These are phyloP conservation scores for Coemansia sp. DNA, from an alignment of 192 early-diverging fungal species.

Conservation along the genomic window DNA sequence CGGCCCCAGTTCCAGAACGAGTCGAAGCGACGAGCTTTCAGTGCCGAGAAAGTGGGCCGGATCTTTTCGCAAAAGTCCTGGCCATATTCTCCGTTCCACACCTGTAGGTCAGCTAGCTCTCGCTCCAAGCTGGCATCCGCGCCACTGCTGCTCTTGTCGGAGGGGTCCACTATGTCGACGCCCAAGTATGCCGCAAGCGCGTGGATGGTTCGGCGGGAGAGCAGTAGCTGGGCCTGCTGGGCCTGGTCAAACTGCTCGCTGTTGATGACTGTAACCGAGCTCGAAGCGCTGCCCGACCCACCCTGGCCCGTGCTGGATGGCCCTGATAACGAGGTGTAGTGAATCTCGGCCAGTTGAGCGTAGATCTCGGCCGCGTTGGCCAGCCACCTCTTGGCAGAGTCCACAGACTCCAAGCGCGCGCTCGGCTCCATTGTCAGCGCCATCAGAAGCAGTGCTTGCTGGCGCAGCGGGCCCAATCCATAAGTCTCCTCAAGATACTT, in stretches of 20 bases:
- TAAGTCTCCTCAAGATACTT: slow-evolving; percentile 61
- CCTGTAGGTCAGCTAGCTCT: slow-evolving; percentile 70
- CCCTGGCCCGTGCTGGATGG: not conserved
- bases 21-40: slow-evolving; percentile 81
- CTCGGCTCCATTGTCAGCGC: slow-evolving; percentile 78
- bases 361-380: slow-evolving; percentile 65
- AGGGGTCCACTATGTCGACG: slow-evolving; percentile 51
- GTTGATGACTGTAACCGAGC: slow-evolving; percentile 67
- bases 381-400: slow-evolving; percentile 75
- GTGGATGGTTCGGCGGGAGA: slow-evolving; percentile 73
- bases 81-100: slow-evolving; percentile 78
- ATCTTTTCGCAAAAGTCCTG: slow-evolving; percentile 80
- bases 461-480: slow-evolving; percentile 70
- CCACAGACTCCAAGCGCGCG: slow-evolving; percentile 65
- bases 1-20: slow-evolving; percentile 95
- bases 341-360: slow-evolving; percentile 61
- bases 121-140: too few species aligned
- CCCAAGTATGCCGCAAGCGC: slow-evolving; percentile 76
- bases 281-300: slow-evolving; percentile 33
- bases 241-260: slow-evolving; percentile 78
- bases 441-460: slow-evolving; percentile 68
- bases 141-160: slow-evolving; percentile 22
- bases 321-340: slow-evolving; percentile 35
- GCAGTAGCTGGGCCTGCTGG: slow-evolving; percentile 61
- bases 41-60: slow-evolving; percentile 64